These are phyloP conservation scores for Alisma plantagoaquatica DNA, from an alignment of 106 monocot genomes.

Conservation along the genomic window DNA sequence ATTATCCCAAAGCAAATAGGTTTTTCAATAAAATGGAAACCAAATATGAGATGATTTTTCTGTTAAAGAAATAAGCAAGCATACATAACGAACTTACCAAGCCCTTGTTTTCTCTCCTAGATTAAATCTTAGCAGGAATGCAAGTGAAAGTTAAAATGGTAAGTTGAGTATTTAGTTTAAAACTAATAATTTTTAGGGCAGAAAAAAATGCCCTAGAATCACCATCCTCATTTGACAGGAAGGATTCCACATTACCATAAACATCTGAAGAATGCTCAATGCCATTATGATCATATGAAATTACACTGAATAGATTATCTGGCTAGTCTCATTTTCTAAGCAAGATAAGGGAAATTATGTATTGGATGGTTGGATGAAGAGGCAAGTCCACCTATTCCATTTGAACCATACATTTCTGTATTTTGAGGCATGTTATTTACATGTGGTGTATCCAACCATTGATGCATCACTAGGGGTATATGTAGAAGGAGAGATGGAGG, in stretches of 20 bases:
- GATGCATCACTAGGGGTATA: constrained; percentile 80
- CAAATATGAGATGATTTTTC: too few relatives aligned
- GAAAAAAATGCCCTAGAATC: constrained; percentile 84
- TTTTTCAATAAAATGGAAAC: too few relatives aligned
- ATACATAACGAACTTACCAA: too few relatives aligned
- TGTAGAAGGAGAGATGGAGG: constrained; percentile 89
- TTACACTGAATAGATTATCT: neutral
- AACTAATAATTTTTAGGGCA: constrained; percentile 59
- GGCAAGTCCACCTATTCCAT: constrained; percentile 61
- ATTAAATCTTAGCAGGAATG: too few relatives aligned
- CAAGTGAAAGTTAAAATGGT: too few relatives aligned
- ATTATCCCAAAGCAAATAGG: too few relatives aligned
- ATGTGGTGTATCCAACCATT: constrained; percentile 50
- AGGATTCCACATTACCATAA: constrained; percentile 96
- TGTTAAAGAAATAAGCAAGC: too few relatives aligned
- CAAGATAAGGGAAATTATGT: constrained; percentile 7
- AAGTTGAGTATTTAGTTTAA: too few relatives aligned
- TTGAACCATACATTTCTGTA: constrained; percentile 70
- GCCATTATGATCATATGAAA: constrained; percentile 46
- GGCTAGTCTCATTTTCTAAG: neutral
- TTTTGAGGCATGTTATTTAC: constrained; percentile 60
- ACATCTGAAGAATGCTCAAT: constrained; percentile 85
- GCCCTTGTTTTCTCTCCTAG: too few relatives aligned
- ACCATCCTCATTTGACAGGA: constrained; percentile 84
- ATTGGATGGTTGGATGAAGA: constrained; percentile 96